These are phyloP conservation scores for Cladobotryum mycophilum DNA, from an alignment of 2,329 filamentous ascomycete genomes.

Conservation along the genomic window DNA sequence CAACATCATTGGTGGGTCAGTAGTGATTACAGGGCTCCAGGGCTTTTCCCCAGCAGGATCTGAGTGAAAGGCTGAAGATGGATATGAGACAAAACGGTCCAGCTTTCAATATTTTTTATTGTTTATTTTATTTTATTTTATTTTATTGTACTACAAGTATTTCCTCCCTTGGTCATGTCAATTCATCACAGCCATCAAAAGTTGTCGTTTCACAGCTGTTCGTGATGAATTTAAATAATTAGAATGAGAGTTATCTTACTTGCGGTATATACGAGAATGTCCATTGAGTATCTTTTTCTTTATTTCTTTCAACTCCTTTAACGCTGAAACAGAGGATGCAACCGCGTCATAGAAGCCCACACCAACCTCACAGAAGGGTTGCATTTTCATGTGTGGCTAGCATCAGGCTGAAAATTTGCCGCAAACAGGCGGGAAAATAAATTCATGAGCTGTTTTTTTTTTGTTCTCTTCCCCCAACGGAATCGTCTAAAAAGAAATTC, in stretches of 20 bases:
- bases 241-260: too few species aligned
- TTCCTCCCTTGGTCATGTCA: neutral
- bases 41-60: too few species aligned
- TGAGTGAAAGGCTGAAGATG: constrained; percentile 2
- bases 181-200: too few species aligned
- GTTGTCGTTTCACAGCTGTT: too few species aligned
- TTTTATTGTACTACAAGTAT: too few species aligned
- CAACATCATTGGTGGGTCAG: constrained; percentile 1
- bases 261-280: too few species aligned
- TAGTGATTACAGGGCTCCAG: constrained; percentile 1
- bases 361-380: neutral
- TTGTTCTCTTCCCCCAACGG: neutral
- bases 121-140: neutral
- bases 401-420: neutral
- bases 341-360: too few species aligned
- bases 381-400: neutral
- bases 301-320: too few species aligned
- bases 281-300: too few species aligned
- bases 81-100: constrained; percentile 7
- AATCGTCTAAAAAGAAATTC: too few species aligned
- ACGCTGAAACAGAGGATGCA: too few species aligned
- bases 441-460: neutral
- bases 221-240: too few species aligned
- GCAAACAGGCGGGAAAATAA: neutral
- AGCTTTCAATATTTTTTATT: neutral